These are phyloP conservation scores for Poterioochromonas sp. DNA, from an alignment of 352 stramenopile species.

Conservation along the genomic window DNA sequence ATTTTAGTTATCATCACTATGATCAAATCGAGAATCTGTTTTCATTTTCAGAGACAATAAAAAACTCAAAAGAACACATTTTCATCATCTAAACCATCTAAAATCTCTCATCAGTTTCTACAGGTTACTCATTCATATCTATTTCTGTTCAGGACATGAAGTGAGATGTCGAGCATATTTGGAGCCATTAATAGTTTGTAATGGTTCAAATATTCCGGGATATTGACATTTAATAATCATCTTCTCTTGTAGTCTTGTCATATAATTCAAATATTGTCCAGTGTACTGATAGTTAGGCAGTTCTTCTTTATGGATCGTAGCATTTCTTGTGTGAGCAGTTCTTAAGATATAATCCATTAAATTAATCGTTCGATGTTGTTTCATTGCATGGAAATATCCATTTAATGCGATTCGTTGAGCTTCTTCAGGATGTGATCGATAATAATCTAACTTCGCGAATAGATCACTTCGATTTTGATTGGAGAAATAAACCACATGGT, in stretches of 20 bases:
- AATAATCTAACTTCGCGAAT: constrained; percentile 32
- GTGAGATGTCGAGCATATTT: no score
- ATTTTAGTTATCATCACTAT: no score
- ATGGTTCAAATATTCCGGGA: neutral
- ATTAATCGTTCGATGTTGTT: constrained; percentile 27
- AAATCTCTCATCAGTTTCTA: no score
- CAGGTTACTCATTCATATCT: no score
- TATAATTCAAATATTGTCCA: neutral
- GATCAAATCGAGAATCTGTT: no score
- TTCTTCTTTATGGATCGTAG: neutral
- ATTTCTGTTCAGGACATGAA: no score
- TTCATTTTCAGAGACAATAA: no score
- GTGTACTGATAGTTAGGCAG: constrained; percentile 23
- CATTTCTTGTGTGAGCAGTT: neutral
- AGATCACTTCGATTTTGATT: constrained; percentile 17
- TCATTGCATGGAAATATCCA: constrained; percentile 34
- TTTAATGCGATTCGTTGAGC: neutral
- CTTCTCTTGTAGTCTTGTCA: constrained; percentile 1
- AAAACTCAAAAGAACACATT: no score
- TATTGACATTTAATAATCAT: neutral
- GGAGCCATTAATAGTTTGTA: no score
- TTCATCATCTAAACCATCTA: no score
- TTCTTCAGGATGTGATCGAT: constrained; percentile 18
- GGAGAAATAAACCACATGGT: constrained; percentile 33
- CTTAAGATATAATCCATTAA: constrained; percentile 28